A percentile compares a stretch with the other conserved stretches of the same genome.
Conservation (phyloP, 2,329 filamentous ascomycete species). For the Clonostachys chloroleuca region DNA sequence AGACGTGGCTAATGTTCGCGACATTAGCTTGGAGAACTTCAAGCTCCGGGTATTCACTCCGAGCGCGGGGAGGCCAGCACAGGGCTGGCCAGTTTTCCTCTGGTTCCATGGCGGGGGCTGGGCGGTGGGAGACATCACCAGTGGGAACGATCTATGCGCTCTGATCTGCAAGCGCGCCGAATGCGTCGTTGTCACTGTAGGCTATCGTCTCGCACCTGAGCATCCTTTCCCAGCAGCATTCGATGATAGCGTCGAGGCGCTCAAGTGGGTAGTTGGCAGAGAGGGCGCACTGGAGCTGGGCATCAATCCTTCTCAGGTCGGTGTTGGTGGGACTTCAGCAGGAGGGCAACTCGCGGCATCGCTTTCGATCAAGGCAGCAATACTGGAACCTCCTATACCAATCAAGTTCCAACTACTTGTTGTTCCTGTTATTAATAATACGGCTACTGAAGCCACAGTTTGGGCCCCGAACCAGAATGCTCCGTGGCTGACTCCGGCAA, state of each 20-base stretch:
- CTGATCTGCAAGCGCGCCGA: constrained; percentile 20
- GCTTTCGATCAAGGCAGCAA: constrained; percentile 8
- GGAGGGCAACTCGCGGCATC: constrained; percentile 5
- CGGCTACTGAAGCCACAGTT: not conserved
- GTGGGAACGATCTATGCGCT: constrained; percentile 24
- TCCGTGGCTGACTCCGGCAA: constrained; percentile 22
- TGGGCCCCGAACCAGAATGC: constrained; percentile 4
- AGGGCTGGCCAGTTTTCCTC: constrained; percentile 27
- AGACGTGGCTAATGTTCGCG: constrained; percentile 16
- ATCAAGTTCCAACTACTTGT: constrained; percentile 12
- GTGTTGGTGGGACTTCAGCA: constrained; percentile 22
- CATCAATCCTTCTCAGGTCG: constrained; percentile 16
- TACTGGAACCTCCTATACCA: constrained; percentile 2
- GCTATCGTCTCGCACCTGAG: constrained; percentile 28
- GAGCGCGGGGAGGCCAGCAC: constrained; percentile 8
- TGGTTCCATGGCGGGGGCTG: constrained; percentile 35
- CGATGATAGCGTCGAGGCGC: constrained; percentile 21
- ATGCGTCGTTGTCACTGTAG: constrained; percentile 20
- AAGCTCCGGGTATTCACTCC: constrained; percentile 24
- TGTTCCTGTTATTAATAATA: constrained; percentile 25
- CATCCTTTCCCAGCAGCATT: constrained; percentile 25
- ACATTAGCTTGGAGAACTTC: constrained; percentile 17
- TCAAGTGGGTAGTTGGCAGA: constrained; percentile 18
- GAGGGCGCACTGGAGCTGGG: constrained; percentile 6
- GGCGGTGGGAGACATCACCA: constrained; percentile 26